These are phyloP conservation scores for Cryphonectria japonica DNA, from an alignment of 2,329 filamentous ascomycete species.

Conservation along the genomic window DNA sequence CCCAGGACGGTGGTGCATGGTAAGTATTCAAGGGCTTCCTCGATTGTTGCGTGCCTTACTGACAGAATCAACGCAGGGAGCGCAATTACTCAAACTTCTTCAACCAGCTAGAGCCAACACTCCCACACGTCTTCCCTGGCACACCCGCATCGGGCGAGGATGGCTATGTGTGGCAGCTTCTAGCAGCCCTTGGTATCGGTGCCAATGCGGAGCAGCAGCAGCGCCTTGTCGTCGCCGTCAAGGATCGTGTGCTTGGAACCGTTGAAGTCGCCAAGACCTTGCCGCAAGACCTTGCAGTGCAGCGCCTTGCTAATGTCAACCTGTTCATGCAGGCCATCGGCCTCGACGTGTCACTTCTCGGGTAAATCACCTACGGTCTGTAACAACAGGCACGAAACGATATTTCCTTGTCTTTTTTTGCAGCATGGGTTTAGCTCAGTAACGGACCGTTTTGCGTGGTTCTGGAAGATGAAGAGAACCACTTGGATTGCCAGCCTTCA, in stretches of 20 bases:
- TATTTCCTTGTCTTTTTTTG: too few species aligned
- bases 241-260: constrained; percentile 97
- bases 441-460: neutral
- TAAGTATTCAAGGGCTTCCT: constrained; percentile 41
- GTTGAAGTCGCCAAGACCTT: constrained; percentile 87
- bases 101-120: constrained; percentile 79
- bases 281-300: constrained; percentile 80
- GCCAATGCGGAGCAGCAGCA: constrained; percentile 95
- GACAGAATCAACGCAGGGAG: constrained; percentile 55
- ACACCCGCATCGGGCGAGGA: constrained; percentile 91
- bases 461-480: neutral
- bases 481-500: neutral
- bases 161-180: constrained; percentile 96
- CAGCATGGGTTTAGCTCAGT: neutral
- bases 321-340: constrained; percentile 98
- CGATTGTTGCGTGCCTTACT: constrained; percentile 33
- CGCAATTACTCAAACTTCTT: constrained; percentile 85
- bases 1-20: constrained; percentile 54
- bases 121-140: constrained; percentile 87
- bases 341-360: constrained; percentile 83
- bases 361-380: constrained; percentile 34
- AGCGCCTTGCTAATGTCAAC: constrained; percentile 89
- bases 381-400: neutral
- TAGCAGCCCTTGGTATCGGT: constrained; percentile 92
- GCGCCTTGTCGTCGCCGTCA: constrained; percentile 89